Base-by-base conservation (phyloP, 306 rosid species). In the Acmispon strigosus region DNA sequence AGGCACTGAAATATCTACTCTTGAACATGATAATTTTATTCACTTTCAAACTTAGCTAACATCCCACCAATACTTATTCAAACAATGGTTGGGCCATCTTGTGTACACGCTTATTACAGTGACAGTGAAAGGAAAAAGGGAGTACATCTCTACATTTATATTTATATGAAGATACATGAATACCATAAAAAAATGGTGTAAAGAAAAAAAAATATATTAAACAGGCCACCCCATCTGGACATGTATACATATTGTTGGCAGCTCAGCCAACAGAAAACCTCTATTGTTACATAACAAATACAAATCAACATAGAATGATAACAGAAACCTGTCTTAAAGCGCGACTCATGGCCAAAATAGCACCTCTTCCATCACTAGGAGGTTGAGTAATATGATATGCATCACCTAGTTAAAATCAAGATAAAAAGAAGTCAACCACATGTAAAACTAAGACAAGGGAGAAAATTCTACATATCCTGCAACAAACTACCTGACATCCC, bases 361-460 rank as follows among this genome's bases (percentile, higher is more conserved):
- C 97, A 60, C 96, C 97, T 82, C 94, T 87, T 83, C 98, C 98
- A 61, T 89, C 86, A 76, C 34, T 66, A 74, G 87, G 96, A 1
- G 97, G 98, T 80, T 94, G 97, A 75, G 97, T 94, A 69, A 94
- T 94, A 77, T 94, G 98, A 74, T 87, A 65, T 51, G 98, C 98
- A 76, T 93, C 98, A 52, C 98, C 96, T 93, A 47, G 44, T 73
- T 34, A 64, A 44, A 61, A 74, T 63, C 58, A 65, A 20, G 62
- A 51, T 24, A 37, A 60, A 79, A 70, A 78, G 29, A 72, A 72
- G 64, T 66, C 72, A 79, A 57, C 13, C 76, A 51, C 41, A 55
- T 20, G 54, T 17, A 13, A 56, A 63, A 69, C 14, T 36, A 62
- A 53, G 54, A 37, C 61, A 19, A 51, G 47, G 54, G 54, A 61